A percentile compares a stretch with the other conserved stretches of the same genome.
Evolutionary conservation across 306 rosid species (phyloP).

Genomic region (Clitoria ternatea): DNA sequence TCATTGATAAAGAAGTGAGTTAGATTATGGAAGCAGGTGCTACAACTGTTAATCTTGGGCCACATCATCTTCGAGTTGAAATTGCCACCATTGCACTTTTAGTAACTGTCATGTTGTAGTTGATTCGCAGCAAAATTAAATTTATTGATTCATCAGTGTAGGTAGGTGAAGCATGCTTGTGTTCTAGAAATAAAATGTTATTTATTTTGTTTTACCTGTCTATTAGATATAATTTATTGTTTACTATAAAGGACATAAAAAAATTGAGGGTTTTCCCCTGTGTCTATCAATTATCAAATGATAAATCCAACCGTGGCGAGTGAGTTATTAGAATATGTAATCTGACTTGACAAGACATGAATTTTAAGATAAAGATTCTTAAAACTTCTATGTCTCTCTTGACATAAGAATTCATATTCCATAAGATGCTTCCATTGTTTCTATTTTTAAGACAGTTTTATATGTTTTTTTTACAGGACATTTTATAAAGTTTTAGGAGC

Average conservation of each 20-base stretch:
- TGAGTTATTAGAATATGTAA: not conserved
- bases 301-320: not conserved
- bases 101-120: conserved; percentile 77
- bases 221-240: not conserved
- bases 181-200: not conserved
- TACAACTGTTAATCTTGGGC: conserved; percentile 72
- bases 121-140: conserved; percentile 43
- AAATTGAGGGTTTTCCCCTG: not conserved
- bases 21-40: conserved; percentile 78
- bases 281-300: not conserved
- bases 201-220: not conserved
- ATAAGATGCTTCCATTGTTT: too few species aligned
- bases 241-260: not conserved
- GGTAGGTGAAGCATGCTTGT: conserved; percentile 23
- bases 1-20: conserved; percentile 68
- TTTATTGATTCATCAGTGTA: conserved; percentile 20
- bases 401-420: too few species aligned
- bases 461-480: too few species aligned
- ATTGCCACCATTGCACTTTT: conserved; percentile 85
- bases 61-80: conserved; percentile 85
- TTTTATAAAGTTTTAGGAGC: too few species aligned
- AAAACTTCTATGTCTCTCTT: too few species aligned
- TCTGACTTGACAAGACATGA: not conserved
- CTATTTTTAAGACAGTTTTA: too few species aligned
- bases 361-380: not conserved